phyloP scores from a whole-genome alignment of 805 yeast genomes.

The Myxozyma melibiosi region DNA sequence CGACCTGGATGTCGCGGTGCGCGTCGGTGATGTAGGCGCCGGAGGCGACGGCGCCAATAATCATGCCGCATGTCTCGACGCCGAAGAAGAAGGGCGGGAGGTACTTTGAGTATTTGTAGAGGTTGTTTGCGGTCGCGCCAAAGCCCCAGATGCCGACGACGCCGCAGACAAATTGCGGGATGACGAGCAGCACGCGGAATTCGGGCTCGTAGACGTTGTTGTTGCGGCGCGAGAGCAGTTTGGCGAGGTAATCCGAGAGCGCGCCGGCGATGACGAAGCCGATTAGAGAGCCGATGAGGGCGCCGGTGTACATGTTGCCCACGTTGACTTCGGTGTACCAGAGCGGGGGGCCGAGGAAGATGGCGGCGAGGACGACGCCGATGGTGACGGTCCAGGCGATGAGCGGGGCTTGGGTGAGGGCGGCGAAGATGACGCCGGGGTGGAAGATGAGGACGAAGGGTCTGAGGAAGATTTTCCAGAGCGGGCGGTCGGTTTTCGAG shows the following conservation, averaged over 20 bases:
- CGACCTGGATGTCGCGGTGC: slow-evolving; percentile 29
- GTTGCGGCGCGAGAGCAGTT: slow-evolving; percentile 19
- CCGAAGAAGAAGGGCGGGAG: slow-evolving; percentile 33
- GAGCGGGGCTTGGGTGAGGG: slow-evolving; percentile 29
- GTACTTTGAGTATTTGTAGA: slow-evolving; percentile 16
- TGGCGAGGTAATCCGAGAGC: slow-evolving; percentile 19
- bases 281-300: slow-evolving; percentile 24
- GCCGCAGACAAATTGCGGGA: slow-evolving; percentile 28
- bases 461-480: slow-evolving; percentile 30
- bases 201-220: slow-evolving; percentile 33
- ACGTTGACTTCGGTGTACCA: slow-evolving; percentile 26
- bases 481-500: slow-evolving; percentile 21
- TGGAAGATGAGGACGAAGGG: slow-evolving; percentile 28
- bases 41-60: slow-evolving; percentile 32
- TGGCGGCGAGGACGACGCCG: slow-evolving; percentile 32
- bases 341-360: slow-evolving; percentile 32
- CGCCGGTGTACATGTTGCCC: slow-evolving; percentile 32
- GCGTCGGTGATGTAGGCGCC: slow-evolving; percentile 34
- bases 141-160: slow-evolving; percentile 32
- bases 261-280: slow-evolving; percentile 31
- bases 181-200: slow-evolving; percentile 25
- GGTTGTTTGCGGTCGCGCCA: slow-evolving; percentile 22
- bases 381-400: slow-evolving; percentile 34
- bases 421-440: slow-evolving; percentile 31
- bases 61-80: slow-evolving; percentile 32